phyloP scores from a whole-genome alignment of 495 filamentous ascomycete genomes.

The Penicillium maclennaniae region DNA sequence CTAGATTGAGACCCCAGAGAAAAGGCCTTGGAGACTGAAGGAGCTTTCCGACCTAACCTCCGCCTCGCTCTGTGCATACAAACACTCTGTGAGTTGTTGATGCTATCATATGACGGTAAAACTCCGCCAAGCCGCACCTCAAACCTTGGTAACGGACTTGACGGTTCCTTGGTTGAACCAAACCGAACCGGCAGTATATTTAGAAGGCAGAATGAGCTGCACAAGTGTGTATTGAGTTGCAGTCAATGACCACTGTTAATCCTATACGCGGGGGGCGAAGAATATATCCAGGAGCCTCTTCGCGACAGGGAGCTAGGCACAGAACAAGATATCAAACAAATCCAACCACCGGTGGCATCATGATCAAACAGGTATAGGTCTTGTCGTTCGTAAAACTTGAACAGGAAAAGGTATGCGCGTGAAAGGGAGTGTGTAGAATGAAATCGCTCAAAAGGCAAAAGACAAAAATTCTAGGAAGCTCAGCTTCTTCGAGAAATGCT shows the following conservation, averaged over 20 bases:
- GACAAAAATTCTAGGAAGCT: not conserved
- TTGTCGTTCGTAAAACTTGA: not conserved
- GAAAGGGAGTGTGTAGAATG: not conserved
- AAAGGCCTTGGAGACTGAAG: too few species aligned
- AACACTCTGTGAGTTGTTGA: too few species aligned
- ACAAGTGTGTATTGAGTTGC: not conserved
- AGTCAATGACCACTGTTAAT: not conserved
- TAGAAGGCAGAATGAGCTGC: too few species aligned
- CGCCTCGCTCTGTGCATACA: too few species aligned
- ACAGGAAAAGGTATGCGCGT: not conserved
- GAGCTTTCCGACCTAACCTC: too few species aligned
- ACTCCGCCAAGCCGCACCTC: too few species aligned
- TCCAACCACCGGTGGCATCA: not conserved
- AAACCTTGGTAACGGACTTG: too few species aligned
- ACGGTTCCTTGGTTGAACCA: too few species aligned
- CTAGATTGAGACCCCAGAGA: too few species aligned
- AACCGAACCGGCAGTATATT: too few species aligned
- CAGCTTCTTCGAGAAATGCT: conserved; percentile 20
- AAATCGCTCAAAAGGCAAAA: conserved; percentile 3
- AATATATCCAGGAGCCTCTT: not conserved
- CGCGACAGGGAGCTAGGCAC: not conserved
- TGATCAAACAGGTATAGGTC: not conserved
- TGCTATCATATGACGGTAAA: too few species aligned
- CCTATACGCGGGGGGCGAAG: not conserved
- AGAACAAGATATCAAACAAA: not conserved